Evolutionary conservation across 1,284 basidiomycete species (phyloP).

Genomic region (Marasmius tenuissimus): DNA sequence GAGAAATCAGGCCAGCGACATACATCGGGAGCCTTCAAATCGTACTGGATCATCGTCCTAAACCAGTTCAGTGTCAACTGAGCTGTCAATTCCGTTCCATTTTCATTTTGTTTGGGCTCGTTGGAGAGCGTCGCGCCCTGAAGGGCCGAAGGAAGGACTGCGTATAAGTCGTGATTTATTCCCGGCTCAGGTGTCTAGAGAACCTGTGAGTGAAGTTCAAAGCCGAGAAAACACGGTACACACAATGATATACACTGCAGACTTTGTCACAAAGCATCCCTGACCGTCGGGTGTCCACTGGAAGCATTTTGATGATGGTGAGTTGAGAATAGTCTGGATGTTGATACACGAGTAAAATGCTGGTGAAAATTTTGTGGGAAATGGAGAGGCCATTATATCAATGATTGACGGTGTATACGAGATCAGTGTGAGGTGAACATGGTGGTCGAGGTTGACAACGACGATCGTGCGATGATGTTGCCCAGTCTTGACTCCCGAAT

Average conservation of each 20-base stretch:
- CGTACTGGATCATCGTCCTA: conserved; percentile 61
- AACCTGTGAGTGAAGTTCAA: background rate
- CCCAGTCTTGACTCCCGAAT: too few relatives aligned
- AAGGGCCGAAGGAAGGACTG: conserved; percentile 35
- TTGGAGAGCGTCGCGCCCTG: background rate
- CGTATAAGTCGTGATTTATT: conserved; percentile 56
- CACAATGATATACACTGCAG: conserved; percentile 68
- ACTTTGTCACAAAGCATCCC: conserved; percentile 59
- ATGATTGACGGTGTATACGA: background rate
- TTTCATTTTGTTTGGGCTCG: background rate
- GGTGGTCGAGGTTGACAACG: too few relatives aligned
- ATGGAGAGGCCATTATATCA: background rate
- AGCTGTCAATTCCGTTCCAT: conserved; percentile 29
- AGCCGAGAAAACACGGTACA: conserved; percentile 2
- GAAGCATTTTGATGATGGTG: conserved; percentile 56
- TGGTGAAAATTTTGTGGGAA: background rate
- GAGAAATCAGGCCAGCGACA: conserved; percentile 64
- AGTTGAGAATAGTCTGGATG: conserved; percentile 55
- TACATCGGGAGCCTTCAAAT: conserved; percentile 30
- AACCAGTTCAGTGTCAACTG: conserved; percentile 56
- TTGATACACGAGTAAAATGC: conserved; percentile 43
- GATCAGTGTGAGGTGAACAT: background rate
- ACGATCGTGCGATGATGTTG: too few relatives aligned
- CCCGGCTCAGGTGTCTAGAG: conserved; percentile 71
- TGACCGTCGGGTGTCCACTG: conserved; percentile 79